Evolutionary conservation across 768 basidiomycete species (phyloP).

Genomic region (Goffeauzyma gilvescens): DNA sequence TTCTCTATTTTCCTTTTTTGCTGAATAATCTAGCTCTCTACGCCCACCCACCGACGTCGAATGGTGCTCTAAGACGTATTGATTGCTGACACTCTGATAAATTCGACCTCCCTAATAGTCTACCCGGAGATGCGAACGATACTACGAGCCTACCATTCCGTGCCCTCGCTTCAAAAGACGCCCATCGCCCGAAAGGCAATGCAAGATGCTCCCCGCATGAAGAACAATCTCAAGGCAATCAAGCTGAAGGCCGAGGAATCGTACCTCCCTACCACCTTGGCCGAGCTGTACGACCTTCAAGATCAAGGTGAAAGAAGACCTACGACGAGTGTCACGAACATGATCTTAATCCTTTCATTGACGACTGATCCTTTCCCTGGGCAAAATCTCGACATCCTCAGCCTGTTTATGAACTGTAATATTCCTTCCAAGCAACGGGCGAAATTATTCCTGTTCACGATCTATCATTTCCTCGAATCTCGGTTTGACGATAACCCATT

Average conservation of each 20-base stretch:
- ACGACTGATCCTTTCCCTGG: slow-evolving; percentile 2
- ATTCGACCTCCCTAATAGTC: slow-evolving; percentile 35
- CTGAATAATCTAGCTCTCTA: no score
- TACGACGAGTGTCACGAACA: slow-evolving; percentile 54
- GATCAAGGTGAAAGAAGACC: slow-evolving; percentile 40
- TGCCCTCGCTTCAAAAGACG: slow-evolving; percentile 51
- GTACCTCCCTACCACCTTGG: slow-evolving; percentile 17
- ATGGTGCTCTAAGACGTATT: no score
- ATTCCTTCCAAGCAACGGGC: slow-evolving; percentile 57
- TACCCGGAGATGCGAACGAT: slow-evolving; percentile 64
- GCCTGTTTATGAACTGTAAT: slow-evolving; percentile 52
- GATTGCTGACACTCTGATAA: neutral
- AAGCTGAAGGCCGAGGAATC: slow-evolving; percentile 40
- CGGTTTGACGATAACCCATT: slow-evolving; percentile 48
- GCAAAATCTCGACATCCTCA: slow-evolving; percentile 41
- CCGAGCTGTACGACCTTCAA: neutral
- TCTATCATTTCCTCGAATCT: slow-evolving; percentile 63
- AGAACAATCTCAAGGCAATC: slow-evolving; percentile 50
- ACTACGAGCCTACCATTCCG: slow-evolving; percentile 57
- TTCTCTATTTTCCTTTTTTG: no score
- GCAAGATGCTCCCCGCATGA: slow-evolving; percentile 47
- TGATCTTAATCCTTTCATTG: slow-evolving; percentile 42
- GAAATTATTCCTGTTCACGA: slow-evolving; percentile 60
- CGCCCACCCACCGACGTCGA: no score
- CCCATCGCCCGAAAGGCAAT: slow-evolving; percentile 40